Percentiles rank a stretch among this genome's conserved stretches.
Evolutionary conservation across 83 land plant genomes (phyloP).

Genomic region (Picea abies): DNA sequence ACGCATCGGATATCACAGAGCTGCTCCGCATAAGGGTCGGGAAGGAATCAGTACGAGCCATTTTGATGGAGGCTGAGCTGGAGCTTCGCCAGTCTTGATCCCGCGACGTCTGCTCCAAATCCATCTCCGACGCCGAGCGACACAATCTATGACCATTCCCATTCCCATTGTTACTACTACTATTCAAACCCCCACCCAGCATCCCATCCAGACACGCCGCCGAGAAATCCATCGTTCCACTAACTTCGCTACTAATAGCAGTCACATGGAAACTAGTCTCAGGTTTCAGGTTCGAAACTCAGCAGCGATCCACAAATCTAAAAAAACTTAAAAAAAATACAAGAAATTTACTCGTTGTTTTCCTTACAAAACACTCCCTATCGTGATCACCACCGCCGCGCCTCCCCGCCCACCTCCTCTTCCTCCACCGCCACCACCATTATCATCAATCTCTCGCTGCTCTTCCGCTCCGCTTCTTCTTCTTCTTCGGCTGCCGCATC

Average conservation of each 20-base stretch:
- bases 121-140: conserved; percentile 15
- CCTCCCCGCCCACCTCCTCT: conserved; percentile 13
- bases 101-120: conserved; percentile 17
- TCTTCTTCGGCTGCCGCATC: background rate
- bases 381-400: conserved; percentile 4
- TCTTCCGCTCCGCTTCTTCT: background rate
- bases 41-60: conserved; percentile 15
- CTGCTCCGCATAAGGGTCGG: conserved; percentile 4
- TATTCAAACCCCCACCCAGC: conserved; percentile 1
- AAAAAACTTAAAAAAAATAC: background rate
- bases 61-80: background rate
- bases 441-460: background rate
- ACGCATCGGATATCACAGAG: conserved; percentile 12
- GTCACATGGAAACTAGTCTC: no score
- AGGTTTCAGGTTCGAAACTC: background rate
- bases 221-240: conserved; percentile 12
- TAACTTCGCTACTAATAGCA: background rate
- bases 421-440: conserved; percentile 1
- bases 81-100: conserved; percentile 17
- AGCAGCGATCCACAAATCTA: background rate
- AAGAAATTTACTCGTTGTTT: background rate
- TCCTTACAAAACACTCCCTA: conserved; percentile 16
- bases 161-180: background rate
- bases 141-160: background rate
- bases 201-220: conserved; percentile 11